phyloP scores from a whole-genome alignment of 169 alveolate species.

The Plasmodium ovale region DNA sequence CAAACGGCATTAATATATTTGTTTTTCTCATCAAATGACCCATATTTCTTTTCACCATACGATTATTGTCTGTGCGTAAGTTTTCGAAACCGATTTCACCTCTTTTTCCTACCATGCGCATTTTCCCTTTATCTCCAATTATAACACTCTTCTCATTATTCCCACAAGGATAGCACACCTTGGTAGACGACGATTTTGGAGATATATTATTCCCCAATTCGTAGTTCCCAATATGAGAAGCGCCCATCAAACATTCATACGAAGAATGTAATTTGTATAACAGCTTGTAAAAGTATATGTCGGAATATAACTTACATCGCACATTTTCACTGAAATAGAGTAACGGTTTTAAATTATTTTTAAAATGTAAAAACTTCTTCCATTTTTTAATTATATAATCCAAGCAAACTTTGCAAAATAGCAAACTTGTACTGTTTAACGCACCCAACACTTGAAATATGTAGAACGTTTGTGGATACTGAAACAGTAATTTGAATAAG shows the following conservation, averaged over 20 bases:
- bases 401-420: slow-evolving; percentile 57
- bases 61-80: background rate
- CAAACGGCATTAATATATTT: background rate
- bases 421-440: slow-evolving; percentile 40
- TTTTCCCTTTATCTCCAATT: background rate
- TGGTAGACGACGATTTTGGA: no score
- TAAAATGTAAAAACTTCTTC: slow-evolving; percentile 10
- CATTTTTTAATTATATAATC: slow-evolving; percentile 46
- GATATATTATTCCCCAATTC: background rate
- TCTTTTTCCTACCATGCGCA: background rate
- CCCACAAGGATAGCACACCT: background rate
- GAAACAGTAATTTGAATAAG: slow-evolving; percentile 66
- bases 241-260: slow-evolving; percentile 26
- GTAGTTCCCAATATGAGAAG: background rate
- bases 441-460: slow-evolving; percentile 62
- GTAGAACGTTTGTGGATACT: slow-evolving; percentile 57
- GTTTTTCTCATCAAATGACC: background rate
- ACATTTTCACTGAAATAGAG: slow-evolving; percentile 19
- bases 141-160: background rate
- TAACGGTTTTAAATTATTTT: slow-evolving; percentile 47
- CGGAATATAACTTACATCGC: slow-evolving; percentile 2
- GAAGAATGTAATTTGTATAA: slow-evolving; percentile 43
- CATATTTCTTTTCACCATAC: background rate
- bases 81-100: background rate
- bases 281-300: slow-evolving; percentile 9